Conservation (phyloP, 495 filamentous ascomycete species). For the Chaetomium fimeti region DNA sequence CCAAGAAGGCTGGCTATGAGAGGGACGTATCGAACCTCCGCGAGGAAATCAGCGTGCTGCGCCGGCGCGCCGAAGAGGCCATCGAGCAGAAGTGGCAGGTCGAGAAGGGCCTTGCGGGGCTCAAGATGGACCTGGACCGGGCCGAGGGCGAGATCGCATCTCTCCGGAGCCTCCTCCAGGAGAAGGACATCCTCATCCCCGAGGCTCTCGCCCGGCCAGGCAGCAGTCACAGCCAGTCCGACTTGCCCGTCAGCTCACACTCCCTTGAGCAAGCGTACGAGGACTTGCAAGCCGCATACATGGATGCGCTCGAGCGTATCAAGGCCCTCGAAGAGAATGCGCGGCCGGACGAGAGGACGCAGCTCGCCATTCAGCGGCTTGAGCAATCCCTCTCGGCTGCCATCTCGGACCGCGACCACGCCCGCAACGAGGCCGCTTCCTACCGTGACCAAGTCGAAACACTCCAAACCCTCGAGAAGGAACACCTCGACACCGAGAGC, state of each 20-base stretch:
- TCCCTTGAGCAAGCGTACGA: conserved; percentile 76
- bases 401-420: conserved; percentile 70
- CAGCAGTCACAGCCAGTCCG: conserved; percentile 31
- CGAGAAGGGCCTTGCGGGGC: conserved; percentile 84
- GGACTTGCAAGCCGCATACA: conserved; percentile 66
- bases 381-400: conserved; percentile 63
- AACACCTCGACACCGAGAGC: conserved; percentile 62
- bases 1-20: conserved; percentile 74
- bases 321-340: conserved; percentile 51
- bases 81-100: conserved; percentile 96
- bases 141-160: conserved; percentile 88
- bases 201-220: conserved; percentile 52
- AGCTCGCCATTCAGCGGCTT: conserved; percentile 59
- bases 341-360: conserved; percentile 51
- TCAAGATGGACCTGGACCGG: conserved; percentile 97
- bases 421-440: conserved; percentile 57
- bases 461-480: conserved; percentile 58
- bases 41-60: conserved; percentile 79
- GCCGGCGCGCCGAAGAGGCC: conserved; percentile 88
- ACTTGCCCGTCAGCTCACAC: conserved; percentile 57
- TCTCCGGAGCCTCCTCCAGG: conserved; percentile 73
- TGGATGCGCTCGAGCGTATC: conserved; percentile 54
- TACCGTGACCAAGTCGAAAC: conserved; percentile 63
- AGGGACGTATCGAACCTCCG: conserved; percentile 74
- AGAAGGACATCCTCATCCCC: conserved; percentile 78